Evolutionary conservation across 768 basidiomycete genomes (phyloP).

Genomic region (Amanita subjunquillea): DNA sequence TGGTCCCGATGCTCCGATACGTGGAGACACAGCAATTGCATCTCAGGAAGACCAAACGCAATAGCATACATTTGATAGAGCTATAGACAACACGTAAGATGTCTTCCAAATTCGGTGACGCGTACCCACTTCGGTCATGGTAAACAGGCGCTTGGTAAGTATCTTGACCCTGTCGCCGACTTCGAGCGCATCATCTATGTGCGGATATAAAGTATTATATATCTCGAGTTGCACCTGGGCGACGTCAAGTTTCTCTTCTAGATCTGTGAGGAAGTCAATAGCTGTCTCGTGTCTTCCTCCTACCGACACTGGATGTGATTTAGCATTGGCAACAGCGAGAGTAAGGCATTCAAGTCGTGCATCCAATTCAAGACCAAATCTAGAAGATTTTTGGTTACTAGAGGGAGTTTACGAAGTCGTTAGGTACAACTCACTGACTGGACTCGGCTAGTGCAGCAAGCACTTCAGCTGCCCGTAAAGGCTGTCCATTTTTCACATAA

Average conservation of each 20-base stretch:
- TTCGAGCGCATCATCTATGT: constrained; percentile 48
- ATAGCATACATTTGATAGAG: constrained; percentile 84
- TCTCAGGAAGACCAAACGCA: constrained; percentile 72
- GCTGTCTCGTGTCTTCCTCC: constrained; percentile 76
- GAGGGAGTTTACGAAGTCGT: neutral
- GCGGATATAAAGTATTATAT: constrained; percentile 54
- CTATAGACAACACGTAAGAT: constrained; percentile 26
- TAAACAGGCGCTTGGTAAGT: constrained; percentile 55
- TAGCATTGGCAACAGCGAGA: constrained; percentile 90
- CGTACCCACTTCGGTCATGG: constrained; percentile 69
- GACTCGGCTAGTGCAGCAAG: constrained; percentile 79
- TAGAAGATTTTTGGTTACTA: constrained; percentile 15
- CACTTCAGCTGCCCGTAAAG: constrained; percentile 80
- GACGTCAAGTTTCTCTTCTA: constrained; percentile 96
- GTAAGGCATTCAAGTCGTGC: constrained; percentile 86
- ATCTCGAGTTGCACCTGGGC: constrained; percentile 96
- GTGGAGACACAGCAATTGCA: constrained; percentile 85
- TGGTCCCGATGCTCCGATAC: constrained; percentile 91
- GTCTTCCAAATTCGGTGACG: neutral
- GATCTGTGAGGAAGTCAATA: constrained; percentile 89
- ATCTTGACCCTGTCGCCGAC: constrained; percentile 52
- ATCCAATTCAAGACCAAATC: constrained; percentile 60
- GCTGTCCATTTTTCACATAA: constrained; percentile 87
- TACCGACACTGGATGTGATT: constrained; percentile 80
- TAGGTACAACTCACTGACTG: constrained; percentile 44